These are phyloP conservation scores for Kwoniella sp. DNA, from an alignment of 768 basidiomycete species.

Conservation along the genomic window DNA sequence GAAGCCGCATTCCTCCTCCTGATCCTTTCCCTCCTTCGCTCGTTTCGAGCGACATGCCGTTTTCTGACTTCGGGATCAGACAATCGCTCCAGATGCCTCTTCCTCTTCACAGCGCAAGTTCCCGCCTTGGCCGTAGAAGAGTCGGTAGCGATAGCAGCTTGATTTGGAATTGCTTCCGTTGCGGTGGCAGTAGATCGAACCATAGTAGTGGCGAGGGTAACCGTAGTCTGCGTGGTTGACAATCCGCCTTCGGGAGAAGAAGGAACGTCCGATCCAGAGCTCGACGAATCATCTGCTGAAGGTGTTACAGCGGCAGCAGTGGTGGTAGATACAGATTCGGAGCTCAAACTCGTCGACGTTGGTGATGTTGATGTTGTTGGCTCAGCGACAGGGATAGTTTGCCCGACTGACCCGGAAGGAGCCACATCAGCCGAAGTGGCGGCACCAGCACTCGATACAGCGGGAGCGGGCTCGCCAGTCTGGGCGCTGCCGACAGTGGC, in stretches of 20 bases:
- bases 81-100: slow-evolving; percentile 14
- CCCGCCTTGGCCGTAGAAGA: neutral
- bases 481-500: slow-evolving; percentile 22
- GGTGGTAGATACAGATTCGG: slow-evolving; percentile 3
- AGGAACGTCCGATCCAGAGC: neutral
- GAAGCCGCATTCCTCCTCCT: slow-evolving; percentile 3
- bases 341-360: neutral
- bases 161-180: neutral
- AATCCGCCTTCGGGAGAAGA: neutral
- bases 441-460: slow-evolving; percentile 1
- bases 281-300: neutral
- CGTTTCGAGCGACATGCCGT: slow-evolving; percentile 9
- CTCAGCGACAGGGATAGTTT: neutral
- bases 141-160: slow-evolving; percentile 8
- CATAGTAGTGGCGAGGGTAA: slow-evolving; percentile 13
- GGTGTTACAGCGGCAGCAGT: neutral
- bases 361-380: no score
- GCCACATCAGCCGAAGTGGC: neutral
- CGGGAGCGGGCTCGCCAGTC: neutral
- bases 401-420: slow-evolving; percentile 3
- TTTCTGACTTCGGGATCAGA: slow-evolving; percentile 9
- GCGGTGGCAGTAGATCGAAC: neutral
- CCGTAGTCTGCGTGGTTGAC: slow-evolving; percentile 11
- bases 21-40: slow-evolving; percentile 18
- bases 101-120: slow-evolving; percentile 2